phyloP scores from a whole-genome alignment of 352 stramenopile genomes.

The Phytopythium boreale region DNA sequence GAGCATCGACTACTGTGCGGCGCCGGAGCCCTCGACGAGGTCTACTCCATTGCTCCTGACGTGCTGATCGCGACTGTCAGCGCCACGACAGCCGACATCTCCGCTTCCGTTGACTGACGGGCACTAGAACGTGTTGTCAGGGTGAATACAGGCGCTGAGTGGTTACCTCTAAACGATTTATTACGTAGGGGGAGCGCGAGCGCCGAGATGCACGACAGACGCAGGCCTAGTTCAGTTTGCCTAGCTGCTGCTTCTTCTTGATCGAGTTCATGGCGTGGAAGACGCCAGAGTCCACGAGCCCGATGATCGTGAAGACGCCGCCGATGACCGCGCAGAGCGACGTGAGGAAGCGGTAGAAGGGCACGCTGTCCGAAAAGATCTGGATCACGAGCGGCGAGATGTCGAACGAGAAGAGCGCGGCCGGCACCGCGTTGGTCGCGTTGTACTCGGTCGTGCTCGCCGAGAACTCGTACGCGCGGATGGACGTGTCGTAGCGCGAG shows the following conservation, averaged over 20 bases:
- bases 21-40: slow-evolving; percentile 36
- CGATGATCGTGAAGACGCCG: slow-evolving; percentile 81
- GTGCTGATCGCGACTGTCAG: slow-evolving; percentile 12
- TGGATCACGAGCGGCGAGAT: slow-evolving; percentile 78
- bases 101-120: background rate
- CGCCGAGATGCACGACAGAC: background rate
- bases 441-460: slow-evolving; percentile 79
- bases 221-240: slow-evolving; percentile 55
- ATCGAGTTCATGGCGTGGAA: slow-evolving; percentile 84
- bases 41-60: slow-evolving; percentile 42
- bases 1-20: slow-evolving; percentile 43
- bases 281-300: slow-evolving; percentile 76
- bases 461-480: slow-evolving; percentile 77
- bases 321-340: slow-evolving; percentile 81
- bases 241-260: slow-evolving; percentile 81
- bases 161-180: background rate
- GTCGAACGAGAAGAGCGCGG: slow-evolving; percentile 77
- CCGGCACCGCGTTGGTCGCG: slow-evolving; percentile 47
- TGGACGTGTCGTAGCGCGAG: slow-evolving; percentile 46
- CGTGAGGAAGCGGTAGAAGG: slow-evolving; percentile 86
- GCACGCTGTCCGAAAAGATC: slow-evolving; percentile 58
- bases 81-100: slow-evolving; percentile 16
- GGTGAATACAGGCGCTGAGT: background rate
- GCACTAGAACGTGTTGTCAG: background rate
- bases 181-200: background rate